Evolutionary conservation across 2,329 filamentous ascomycete species (phyloP).

Genomic region (Hymenoscyphus repandus): DNA sequence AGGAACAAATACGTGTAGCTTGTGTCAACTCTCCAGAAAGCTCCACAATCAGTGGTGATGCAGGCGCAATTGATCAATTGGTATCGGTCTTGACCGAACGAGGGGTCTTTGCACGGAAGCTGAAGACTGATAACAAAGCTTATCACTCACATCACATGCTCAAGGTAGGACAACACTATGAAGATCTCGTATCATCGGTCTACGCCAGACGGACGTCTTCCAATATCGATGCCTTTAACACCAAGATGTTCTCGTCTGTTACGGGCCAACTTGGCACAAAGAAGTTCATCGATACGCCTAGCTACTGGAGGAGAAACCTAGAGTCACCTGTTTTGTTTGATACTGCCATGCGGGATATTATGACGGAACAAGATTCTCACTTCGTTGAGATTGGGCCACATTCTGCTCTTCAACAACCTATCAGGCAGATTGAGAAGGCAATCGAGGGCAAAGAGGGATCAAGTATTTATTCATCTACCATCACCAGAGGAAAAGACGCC

Average conservation of each 20-base stretch:
- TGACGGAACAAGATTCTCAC: not conserved
- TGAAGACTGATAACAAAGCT: slow-evolving; percentile 10
- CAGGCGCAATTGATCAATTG: slow-evolving; percentile 7
- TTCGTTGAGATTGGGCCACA: slow-evolving; percentile 22
- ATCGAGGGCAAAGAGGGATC: not conserved
- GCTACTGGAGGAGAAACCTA: slow-evolving; percentile 14
- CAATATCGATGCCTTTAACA: not conserved
- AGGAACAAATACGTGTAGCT: slow-evolving; percentile 18
- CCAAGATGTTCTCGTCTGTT: slow-evolving; percentile 8
- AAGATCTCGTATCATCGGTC: slow-evolving; percentile 1
- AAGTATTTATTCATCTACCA: slow-evolving; percentile 7
- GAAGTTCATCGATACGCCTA: not conserved
- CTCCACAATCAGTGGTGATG: slow-evolving; percentile 23
- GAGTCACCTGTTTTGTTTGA: slow-evolving; percentile 11
- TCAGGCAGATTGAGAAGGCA: slow-evolving; percentile 7
- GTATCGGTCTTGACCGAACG: slow-evolving; percentile 8
- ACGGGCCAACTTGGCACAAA: not conserved
- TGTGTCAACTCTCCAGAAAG: slow-evolving; percentile 26
- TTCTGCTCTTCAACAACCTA: slow-evolving; percentile 13
- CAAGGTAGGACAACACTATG: slow-evolving; percentile 3
- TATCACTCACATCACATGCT: slow-evolving; percentile 14
- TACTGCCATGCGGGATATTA: not conserved
- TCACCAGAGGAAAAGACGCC: slow-evolving; percentile 6
- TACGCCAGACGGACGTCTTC: not conserved
- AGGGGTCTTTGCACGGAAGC: slow-evolving; percentile 11